Percentiles rank a stretch among this genome's conserved stretches.
phyloP scores from a whole-genome alignment of 75 land plant genomes.

The Selaginella moellendorffii region DNA sequence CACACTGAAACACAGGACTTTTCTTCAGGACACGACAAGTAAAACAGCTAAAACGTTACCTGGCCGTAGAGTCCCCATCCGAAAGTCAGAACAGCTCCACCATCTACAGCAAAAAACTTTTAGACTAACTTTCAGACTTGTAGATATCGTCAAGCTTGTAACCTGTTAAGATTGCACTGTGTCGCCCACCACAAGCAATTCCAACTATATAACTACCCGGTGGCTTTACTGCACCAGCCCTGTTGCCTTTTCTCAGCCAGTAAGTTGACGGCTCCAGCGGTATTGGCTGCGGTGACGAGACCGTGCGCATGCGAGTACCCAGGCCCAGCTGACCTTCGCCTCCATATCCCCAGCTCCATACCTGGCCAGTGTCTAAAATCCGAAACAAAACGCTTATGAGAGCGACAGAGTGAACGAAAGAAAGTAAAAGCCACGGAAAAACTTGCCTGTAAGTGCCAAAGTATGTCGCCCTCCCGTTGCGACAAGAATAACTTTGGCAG shows the following conservation, averaged over 20 bases:
- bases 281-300: conserved; percentile 87
- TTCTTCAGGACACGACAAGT: not conserved
- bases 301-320: conserved; percentile 82
- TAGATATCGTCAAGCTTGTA: not conserved
- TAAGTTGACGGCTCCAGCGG: conserved; percentile 13
- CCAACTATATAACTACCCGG: conserved; percentile 60
- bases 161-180: conserved; percentile 97
- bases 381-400: too few relatives aligned
- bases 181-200: conserved; percentile 98
- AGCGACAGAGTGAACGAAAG: not conserved
- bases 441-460: conserved; percentile 78
- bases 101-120: conserved; percentile 43
- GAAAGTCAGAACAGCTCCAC: conserved; percentile 82
- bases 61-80: conserved; percentile 99
- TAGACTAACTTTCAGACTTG: not conserved
- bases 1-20: conserved; percentile 53
- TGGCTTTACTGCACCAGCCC: conserved; percentile 21
- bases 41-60: conserved; percentile 30
- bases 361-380: conserved; percentile 93
- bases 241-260: conserved; percentile 16
- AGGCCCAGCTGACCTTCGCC: conserved; percentile 98
- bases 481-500: conserved; percentile 46
- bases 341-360: conserved; percentile 99
- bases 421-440: not conserved
- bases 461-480: conserved; percentile 99